Evolutionary conservation across 768 basidiomycete species (phyloP), one percentile per base, ranked within the genome.

Genomic region (Glaciozyma antarctica): DNA sequence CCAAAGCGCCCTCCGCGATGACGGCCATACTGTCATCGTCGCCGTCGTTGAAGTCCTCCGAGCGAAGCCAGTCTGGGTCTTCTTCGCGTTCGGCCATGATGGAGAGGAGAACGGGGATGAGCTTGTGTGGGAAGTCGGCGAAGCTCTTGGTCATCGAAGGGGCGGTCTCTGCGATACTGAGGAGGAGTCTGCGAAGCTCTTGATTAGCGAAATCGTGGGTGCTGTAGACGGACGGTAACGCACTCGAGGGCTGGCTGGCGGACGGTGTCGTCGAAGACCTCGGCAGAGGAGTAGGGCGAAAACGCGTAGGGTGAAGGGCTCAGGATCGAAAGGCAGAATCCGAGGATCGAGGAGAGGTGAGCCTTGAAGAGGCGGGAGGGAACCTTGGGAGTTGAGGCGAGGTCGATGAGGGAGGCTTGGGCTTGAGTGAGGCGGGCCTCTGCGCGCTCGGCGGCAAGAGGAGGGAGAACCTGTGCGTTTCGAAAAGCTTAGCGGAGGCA

Each of bases 1-100:
- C 91, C 2, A 93, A 77, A 0, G 86, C 81, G 68, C 91, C 88
- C 70, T 94, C 90, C 65, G 88, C 90, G 32, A 87, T 80, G 43
- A 84, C 85, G 2, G 86, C 87, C 48, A 86, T 85, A 1, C 78
- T 81, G 0, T 82, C 78, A 12, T 88, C 81, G 41, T 75, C 66
- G 78, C 83, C 32, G 81, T 80, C 82, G 6, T 82, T 79, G 43
- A 72, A 51, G 38, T 71, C 73, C 47, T 78, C 78, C 49, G 76
- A 58, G 32, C 68, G 71, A 51, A 65, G 66, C 43, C 71, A 68
- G 75, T 74, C 74, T 26, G 78, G 77, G 47, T 83, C 86, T 48
- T 86, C 85, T 0, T 85, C 83, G 24, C 89, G 78, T 75, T 88
- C 87, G 22, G 86, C 84, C 84, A 90, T 87, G 4, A 87, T 88